These are phyloP conservation scores for Nymphaea thermarum DNA, from an alignment of 164 flowering plant species.

Conservation along the genomic window DNA sequence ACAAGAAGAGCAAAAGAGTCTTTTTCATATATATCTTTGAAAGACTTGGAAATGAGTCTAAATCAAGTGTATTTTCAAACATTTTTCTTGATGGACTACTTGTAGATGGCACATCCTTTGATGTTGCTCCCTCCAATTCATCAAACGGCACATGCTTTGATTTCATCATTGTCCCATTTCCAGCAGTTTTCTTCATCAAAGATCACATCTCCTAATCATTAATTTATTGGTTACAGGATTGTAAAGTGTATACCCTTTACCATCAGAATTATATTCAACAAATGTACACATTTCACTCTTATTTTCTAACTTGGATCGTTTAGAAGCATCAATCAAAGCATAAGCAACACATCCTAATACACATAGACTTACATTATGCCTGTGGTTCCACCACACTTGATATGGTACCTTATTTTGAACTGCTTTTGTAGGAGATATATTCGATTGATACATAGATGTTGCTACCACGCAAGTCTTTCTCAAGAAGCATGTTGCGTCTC, in stretches of 20 bases:
- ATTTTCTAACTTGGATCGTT: slow-evolving; percentile 1
- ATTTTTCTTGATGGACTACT: too few relatives aligned
- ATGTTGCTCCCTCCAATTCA: too few relatives aligned
- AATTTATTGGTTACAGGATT: not conserved
- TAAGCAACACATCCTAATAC: slow-evolving; percentile 6
- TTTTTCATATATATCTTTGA: too few relatives aligned
- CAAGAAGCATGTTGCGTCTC: not conserved
- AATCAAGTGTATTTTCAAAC: too few relatives aligned
- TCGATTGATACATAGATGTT: not conserved
- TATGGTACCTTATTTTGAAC: not conserved
- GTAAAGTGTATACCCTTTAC: slow-evolving; percentile 6
- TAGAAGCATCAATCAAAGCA: not conserved
- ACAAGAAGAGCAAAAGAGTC: too few relatives aligned
- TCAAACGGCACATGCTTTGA: not conserved
- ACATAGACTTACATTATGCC: slow-evolving; percentile 1
- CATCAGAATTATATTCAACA: slow-evolving; percentile 3
- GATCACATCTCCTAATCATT: slow-evolving; percentile 2
- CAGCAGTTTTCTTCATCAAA: too few relatives aligned
- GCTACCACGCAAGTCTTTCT: slow-evolving; percentile 1
- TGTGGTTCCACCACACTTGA: slow-evolving; percentile 9
- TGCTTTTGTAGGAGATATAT: slow-evolving; percentile 6
- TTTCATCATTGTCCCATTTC: not conserved
- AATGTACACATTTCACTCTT: slow-evolving; percentile 8
- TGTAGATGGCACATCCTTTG: too few relatives aligned
- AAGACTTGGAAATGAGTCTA: too few relatives aligned